Evolutionary conservation across 2,329 filamentous ascomycete genomes (phyloP), one percentile per base, ranked within the genome.

Genomic region (Aspergillus melleus): DNA sequence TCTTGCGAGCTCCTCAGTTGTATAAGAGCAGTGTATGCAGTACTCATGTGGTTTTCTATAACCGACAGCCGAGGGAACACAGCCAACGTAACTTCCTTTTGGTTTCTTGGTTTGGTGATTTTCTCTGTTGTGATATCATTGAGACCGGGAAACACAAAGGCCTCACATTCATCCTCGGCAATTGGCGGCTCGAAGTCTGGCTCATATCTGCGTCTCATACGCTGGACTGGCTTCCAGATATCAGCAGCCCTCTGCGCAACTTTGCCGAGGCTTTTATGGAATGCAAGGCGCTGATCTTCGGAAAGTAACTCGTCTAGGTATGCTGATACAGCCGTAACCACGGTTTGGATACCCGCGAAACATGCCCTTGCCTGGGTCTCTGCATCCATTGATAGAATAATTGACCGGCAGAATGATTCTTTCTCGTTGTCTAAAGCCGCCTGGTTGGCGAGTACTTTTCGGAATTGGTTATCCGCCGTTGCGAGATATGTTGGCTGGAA

Each of bases 401-500:
- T 30, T 11, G 57, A 57, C 47, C 65, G 64, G 54, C 50, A 67
- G 39, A 68, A 66, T 36, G 53, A 52, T 60, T 70, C 66, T 42
- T 67, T 67, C 46, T 69, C 59, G 46, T 11, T 55, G 32, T 70
- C 46, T 16, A n/a, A 60, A 12, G 58, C 57, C 8, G 63, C 66
- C 20, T 68, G 60, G 6, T 66, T 29, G 24, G 29, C 55, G 10
- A 69, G 60, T 16, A 49, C 54, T 19, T 58, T 12, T 16, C 60
- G 60, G 50, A 66, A 30, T 9, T 62, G 24, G 32, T 30, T 30
- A 50, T 64, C 55, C 19, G 62, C 61, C 1, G 60, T 46, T 24
- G 50, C 46, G 50, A 76, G 53, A 55, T 76, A 75, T 1, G 63
- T 70, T 3, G 72, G 72, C 42, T 75, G 71, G 59, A 77, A 76